Base-by-base conservation (phyloP, 2,329 filamentous ascomycete species). In the Paraphoma sp. region DNA sequence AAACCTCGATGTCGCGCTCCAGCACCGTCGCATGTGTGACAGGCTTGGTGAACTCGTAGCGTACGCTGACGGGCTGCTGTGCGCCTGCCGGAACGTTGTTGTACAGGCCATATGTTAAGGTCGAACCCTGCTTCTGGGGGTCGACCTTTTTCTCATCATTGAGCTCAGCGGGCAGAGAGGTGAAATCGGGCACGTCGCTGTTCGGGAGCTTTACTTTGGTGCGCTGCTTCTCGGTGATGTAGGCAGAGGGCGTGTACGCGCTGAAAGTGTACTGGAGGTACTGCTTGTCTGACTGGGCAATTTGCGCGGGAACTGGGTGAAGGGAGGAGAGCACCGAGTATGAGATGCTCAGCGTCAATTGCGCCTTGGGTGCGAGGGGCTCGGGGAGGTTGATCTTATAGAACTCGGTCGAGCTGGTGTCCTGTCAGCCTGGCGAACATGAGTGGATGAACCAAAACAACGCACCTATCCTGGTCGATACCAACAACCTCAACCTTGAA, bases 11-110 rank as follows among this genome's bases (percentile, higher is more conserved):
- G 71, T 98, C 93, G 57, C 95, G 89, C 79, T 98, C 92, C 57
- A 99, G 83, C 14, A 86, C 82, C 33, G 87, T 87, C 48, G 92
- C 86, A 72, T 95, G 91, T 43, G 88, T 89, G 54, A 99, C 83
- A 11, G 95, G 94, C 79, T 94, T 96, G 63, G 91, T 97, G 80
- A 95, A 97, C 78, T 99, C 93, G 79, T 96, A 98, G 59, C 95
- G 91, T 51, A 97, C 89, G 64, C 84, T 87, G 56, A 92, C 87
- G 16, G 89, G 87, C 70, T 91, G 86, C 45, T 82, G 74, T 9
- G 90, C 90, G 51, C 91, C 92, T 6, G 93, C 91, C n/a, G 90
- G 86, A 56, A 93, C 83, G 72, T 94, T 88, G 62, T 86, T 86
- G 78, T 96, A 99, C 3, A 93, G 91, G 6, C 95, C 95, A 70